Evolutionary conservation across 2,329 filamentous ascomycete species (phyloP).

Genomic region (Botryotinia convoluta): DNA sequence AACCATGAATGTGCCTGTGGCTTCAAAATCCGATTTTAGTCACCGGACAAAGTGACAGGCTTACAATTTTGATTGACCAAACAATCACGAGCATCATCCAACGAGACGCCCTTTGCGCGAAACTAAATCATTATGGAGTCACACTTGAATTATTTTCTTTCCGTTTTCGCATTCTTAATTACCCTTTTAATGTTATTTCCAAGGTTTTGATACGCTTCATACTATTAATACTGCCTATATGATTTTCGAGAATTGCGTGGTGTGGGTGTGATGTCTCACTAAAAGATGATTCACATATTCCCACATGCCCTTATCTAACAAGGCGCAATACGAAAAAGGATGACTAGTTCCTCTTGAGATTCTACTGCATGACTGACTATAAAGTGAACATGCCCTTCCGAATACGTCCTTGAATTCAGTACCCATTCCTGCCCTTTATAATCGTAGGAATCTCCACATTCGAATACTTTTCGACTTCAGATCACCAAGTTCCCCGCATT

Average conservation of each 20-base stretch:
- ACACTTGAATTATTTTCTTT: conserved; percentile 13
- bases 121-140: conserved; percentile 21
- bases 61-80: conserved; percentile 15
- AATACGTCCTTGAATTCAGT: conserved; percentile 23
- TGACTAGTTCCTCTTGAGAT: conserved; percentile 27
- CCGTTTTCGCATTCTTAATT: conserved; percentile 45
- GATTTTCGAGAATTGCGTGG: conserved; percentile 8
- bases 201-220: neutral
- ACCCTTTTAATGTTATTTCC: neutral
- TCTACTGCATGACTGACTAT: conserved; percentile 33
- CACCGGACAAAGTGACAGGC: conserved; percentile 11
- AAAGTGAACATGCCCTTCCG: conserved; percentile 23
- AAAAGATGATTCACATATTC: conserved; percentile 31
- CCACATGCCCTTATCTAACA: conserved; percentile 27
- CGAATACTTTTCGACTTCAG: conserved; percentile 6
- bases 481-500: conserved; percentile 14
- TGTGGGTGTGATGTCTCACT: conserved; percentile 29
- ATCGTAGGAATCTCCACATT: conserved; percentile 2
- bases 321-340: conserved; percentile 29
- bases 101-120: conserved; percentile 5
- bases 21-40: neutral
- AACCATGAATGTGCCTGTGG: conserved; percentile 14
- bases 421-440: conserved; percentile 15
- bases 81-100: conserved; percentile 19
- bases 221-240: conserved; percentile 18